These are phyloP conservation scores for Trichoderma citrinoviride DNA, from an alignment of 2,329 filamentous ascomycete species.

Conservation along the genomic window DNA sequence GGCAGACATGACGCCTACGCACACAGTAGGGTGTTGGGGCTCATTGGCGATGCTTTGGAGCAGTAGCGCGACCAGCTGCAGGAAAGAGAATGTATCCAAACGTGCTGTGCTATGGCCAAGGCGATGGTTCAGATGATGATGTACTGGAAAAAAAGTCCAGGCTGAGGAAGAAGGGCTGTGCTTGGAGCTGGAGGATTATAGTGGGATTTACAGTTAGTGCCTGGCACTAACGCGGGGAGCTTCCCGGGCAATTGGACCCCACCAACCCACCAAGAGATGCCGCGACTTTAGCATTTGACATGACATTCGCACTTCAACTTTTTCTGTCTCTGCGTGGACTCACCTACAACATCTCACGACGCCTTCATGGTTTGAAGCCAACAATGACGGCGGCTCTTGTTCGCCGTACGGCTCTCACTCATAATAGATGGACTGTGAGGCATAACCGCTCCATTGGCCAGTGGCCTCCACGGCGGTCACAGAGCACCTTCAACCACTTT, in stretches of 20 bases:
- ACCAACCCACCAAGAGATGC: conserved; percentile 6
- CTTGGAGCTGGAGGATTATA: conserved; percentile 8
- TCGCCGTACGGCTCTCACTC: conserved; percentile 25
- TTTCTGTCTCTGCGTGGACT: background rate
- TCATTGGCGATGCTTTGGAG: background rate
- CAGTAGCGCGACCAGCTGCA: too few species aligned
- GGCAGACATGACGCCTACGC: conserved; percentile 32
- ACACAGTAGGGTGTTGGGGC: background rate
- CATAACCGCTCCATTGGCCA: conserved; percentile 9
- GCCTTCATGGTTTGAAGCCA: conserved; percentile 27
- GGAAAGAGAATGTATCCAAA: background rate
- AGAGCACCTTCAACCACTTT: conserved; percentile 39
- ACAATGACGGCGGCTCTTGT: conserved; percentile 36
- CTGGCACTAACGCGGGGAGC: conserved; percentile 19
- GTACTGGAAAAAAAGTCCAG: background rate
- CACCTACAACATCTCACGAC: background rate
- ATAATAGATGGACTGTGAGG: conserved; percentile 6
- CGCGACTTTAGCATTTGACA: conserved; percentile 1
- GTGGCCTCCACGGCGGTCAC: conserved; percentile 29
- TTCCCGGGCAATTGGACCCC: conserved; percentile 15
- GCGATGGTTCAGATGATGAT: background rate
- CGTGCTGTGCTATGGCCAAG: too few species aligned
- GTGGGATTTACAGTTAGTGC: conserved; percentile 25
- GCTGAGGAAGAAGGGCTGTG: background rate
- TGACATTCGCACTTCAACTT: background rate